Evolutionary conservation across 2,329 filamentous ascomycete genomes (phyloP), one percentile per base, ranked within the genome.

Genomic region (Pseudocercospora fuligena): DNA sequence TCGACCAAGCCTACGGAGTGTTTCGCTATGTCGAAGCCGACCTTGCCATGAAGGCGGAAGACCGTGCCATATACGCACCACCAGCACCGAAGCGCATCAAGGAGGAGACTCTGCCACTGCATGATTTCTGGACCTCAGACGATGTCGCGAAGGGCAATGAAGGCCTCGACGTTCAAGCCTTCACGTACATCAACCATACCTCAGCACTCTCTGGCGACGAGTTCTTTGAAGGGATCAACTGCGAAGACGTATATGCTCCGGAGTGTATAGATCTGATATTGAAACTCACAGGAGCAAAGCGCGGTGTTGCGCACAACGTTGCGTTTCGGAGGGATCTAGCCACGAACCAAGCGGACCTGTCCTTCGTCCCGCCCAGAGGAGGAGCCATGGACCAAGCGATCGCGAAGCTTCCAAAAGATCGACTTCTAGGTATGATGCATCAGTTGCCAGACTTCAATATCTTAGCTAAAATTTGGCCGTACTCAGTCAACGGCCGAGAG

Each of bases 1-100:
- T 47, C n/a, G 57, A 21, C 23, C 36, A 33, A 9, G 23, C 9
- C 27, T 51, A 47, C 16, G 66, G 63, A 19, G 66, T 62, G 19
- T 66, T 70, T 14, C 67, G 66, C 53, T 70, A 69, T 56, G 62
- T 66, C n/a, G 66, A 70, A 21, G 67, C 69, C 9, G 69, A 70
- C 49, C 47, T 70, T 14, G 64, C 69, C 2, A 25, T 63, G 3
- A 54, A 65, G 4, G 69, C 69, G 5, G 31, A 65, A 16, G 63
- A 67, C 8, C 43, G 69, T 62, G 65, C 64, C 12, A 67, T 70
- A 31, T 70, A 64, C 27, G 67, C 63, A 14, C 58, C 60, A 21
- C 69, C 69, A 23, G 65, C 67, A 2, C 56, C 65, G 5, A 65
- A 65, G n/a, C 47, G 46, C 6, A 61, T 66, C n/a, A 59, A 61